These are phyloP conservation scores for Coemansia sp. DNA, from an alignment of 192 early-diverging fungal genomes.

Conservation along the genomic window DNA sequence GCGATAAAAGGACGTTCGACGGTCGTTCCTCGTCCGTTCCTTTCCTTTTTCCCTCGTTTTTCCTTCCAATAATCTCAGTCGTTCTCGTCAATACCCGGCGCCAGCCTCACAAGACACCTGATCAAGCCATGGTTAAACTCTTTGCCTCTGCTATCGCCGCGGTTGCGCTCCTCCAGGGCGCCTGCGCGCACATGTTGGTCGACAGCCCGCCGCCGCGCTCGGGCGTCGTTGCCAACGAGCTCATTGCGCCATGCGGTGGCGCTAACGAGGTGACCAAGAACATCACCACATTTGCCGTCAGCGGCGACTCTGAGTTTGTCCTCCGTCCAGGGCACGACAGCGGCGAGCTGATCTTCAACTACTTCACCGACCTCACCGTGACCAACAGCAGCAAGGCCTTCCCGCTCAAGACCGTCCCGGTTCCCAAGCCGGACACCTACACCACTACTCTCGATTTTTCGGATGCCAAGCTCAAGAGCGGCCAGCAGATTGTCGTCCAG, in stretches of 20 bases:
- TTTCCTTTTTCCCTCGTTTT: constrained; percentile 6
- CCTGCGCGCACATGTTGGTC: constrained; percentile 31
- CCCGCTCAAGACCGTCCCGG: constrained; percentile 10
- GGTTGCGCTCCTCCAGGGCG: constrained; percentile 30
- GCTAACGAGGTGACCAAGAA: constrained; percentile 31
- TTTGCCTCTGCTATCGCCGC: constrained; percentile 16
- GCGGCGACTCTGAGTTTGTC: constrained; percentile 27
- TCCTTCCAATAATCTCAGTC: not conserved
- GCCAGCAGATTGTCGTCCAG: constrained; percentile 45
- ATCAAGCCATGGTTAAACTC: constrained; percentile 34
- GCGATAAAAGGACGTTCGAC: constrained; percentile 7
- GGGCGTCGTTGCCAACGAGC: constrained; percentile 30
- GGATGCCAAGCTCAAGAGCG: constrained; percentile 32
- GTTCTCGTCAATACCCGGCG: not conserved
- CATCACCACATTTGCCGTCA: constrained; percentile 33
- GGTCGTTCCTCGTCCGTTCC: constrained; percentile 24
- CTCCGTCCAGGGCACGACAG: constrained; percentile 30
- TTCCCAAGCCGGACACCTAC: constrained; percentile 29
- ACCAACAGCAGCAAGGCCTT: constrained; percentile 19
- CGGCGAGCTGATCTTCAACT: constrained; percentile 47
- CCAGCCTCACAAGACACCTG: not conserved
- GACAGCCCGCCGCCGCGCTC: constrained; percentile 39
- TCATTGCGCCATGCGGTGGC: constrained; percentile 36
- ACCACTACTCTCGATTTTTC: constrained; percentile 30
- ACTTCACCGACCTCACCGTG: constrained; percentile 41